Base-by-base conservation (phyloP, 2,329 filamentous ascomycete species). In the Paecilomyces sp. region DNA sequence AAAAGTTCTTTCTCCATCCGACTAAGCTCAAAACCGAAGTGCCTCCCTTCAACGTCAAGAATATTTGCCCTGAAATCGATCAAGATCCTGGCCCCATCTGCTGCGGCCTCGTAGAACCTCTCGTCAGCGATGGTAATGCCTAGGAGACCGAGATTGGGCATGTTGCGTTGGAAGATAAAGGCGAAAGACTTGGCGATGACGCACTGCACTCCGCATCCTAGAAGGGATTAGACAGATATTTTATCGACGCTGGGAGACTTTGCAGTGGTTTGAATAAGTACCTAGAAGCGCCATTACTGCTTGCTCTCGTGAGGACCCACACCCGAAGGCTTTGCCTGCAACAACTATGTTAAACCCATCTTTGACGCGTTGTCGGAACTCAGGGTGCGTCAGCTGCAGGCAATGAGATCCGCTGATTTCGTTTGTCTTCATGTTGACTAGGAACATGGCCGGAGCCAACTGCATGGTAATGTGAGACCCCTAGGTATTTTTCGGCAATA, bases 131-230 rank as follows among this genome's bases (percentile, higher is more conserved):
- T 72, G 1, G 67, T 69, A 55, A 81, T 77, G 0, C 77, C 77
- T 15, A 81, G 62, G 0, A 81, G 71, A 0, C 79, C 79, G 0
- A 81, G 65, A 36, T 70, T 78, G 0, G 79, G 76, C 68, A 77
- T 74, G 63, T 82, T 81, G 1, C 77, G 72, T 6, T 69, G 69
- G 58, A 77, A 80, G 60, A 81, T 81, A 65, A 80, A 81, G 0
- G 76, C 73, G 59, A 79, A 81, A 0, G 74, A 77, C 54, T 71
- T 65, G 0, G 77, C 78, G 57, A 81, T 79, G 0, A 81, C 76
- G 57, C 74, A 77, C 62, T 76, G 61, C 1, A 80, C 70, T 1
- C 74, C 75, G 28, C 57, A 63, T 12, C 71, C 68, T 65, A 22
- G 25, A 41, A 55, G 9, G n/a, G 11, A 41, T 59, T n/a, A 33